A percentile compares a stretch with the other conserved stretches of the same genome.
phyloP scores from a whole-genome alignment of 495 filamentous ascomycete genomes.

The Hyaloscypha bicolor region DNA sequence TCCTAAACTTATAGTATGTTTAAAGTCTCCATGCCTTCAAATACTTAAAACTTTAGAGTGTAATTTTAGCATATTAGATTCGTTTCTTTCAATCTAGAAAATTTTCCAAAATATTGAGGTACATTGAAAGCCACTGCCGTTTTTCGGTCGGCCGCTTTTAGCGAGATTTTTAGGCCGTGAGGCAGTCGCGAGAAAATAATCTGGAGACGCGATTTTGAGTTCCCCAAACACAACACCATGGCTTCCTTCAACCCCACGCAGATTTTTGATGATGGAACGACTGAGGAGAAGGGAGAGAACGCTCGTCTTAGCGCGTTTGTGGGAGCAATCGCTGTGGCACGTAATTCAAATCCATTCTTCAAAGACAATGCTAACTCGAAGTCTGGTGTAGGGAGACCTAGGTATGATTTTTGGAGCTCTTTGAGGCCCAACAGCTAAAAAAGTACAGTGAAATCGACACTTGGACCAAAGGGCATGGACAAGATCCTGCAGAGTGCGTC shows the following conservation, averaged over 20 bases:
- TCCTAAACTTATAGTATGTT: neutral
- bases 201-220: slow-evolving; percentile 10
- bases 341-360: no score
- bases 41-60: neutral
- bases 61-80: neutral
- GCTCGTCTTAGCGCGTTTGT: slow-evolving; percentile 96
- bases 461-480: slow-evolving; percentile 99
- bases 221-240: slow-evolving; percentile 33
- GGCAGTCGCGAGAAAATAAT: slow-evolving; percentile 10
- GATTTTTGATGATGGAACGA: slow-evolving; percentile 97
- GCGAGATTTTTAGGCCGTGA: neutral
- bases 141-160: neutral
- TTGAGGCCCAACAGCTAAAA: slow-evolving; percentile 17
- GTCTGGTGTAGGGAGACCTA: slow-evolving; percentile 57
- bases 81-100: neutral
- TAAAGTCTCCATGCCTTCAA: neutral
- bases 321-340: slow-evolving; percentile 84
- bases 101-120: neutral
- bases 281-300: slow-evolving; percentile 99
- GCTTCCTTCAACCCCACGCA: slow-evolving; percentile 84
- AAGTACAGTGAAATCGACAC: slow-evolving; percentile 84
- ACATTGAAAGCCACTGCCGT: neutral
- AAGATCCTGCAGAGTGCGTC: slow-evolving; percentile 99
- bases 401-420: slow-evolving; percentile 12
- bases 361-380: no score